Percentiles rank a stretch among this genome's conserved stretches.
These are phyloP conservation scores for Xylaria digitata DNA, from an alignment of 2,329 filamentous ascomycete genomes.

Conservation along the genomic window DNA sequence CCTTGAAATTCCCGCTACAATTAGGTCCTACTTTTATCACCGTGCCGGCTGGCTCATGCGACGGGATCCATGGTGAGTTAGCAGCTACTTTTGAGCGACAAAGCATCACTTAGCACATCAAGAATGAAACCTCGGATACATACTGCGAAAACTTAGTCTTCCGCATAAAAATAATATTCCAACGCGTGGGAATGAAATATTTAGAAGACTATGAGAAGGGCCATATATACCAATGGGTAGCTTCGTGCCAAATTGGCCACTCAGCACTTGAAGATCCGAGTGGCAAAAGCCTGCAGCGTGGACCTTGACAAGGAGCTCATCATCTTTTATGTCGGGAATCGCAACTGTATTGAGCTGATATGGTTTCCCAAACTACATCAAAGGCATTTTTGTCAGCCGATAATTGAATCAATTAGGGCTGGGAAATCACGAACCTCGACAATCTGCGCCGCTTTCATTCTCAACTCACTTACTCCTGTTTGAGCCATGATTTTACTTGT, in stretches of 20 bases:
- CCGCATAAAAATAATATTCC: too few relatives aligned
- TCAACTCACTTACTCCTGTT: not conserved
- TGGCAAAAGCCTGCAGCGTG: slow-evolving; percentile 54
- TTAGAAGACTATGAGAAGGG: too few relatives aligned
- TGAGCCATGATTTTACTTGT: too few relatives aligned
- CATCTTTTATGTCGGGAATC: not conserved
- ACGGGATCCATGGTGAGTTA: slow-evolving; percentile 41
- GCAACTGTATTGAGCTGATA: not conserved
- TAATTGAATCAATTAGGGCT: too few relatives aligned
- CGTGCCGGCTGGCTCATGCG: slow-evolving; percentile 53
- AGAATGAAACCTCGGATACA: too few relatives aligned
- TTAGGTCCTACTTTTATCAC: slow-evolving; percentile 47
- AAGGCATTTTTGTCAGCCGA: not conserved
- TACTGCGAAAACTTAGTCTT: too few relatives aligned
- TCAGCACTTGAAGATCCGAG: slow-evolving; percentile 52
- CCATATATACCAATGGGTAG: slow-evolving; percentile 40
- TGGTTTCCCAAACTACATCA: not conserved
- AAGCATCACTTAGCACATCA: too few relatives aligned
- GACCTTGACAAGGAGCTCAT: slow-evolving; percentile 50
- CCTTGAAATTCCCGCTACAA: slow-evolving; percentile 41
- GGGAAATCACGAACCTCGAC: slow-evolving; percentile 7
- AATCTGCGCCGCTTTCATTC: slow-evolving; percentile 21
- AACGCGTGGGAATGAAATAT: too few relatives aligned
- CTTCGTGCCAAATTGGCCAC: slow-evolving; percentile 49
- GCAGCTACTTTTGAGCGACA: too few relatives aligned